Evolutionary conservation across 208 protist genomes (phyloP), one percentile per base, ranked within the genome.

Genomic region (Zelonia costaricensis): DNA sequence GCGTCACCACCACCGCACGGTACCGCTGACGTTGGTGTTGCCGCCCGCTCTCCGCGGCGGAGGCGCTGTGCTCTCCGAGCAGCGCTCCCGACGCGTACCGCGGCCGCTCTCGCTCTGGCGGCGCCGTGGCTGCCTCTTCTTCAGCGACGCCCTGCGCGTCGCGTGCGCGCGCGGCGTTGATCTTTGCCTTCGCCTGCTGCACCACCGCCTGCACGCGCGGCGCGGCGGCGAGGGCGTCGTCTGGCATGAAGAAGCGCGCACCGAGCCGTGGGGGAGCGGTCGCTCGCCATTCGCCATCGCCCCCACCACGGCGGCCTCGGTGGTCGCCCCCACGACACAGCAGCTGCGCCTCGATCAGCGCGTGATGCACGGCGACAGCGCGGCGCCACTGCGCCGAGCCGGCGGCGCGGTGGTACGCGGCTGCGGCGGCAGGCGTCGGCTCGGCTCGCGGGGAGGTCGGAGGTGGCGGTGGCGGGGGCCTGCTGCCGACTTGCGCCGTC

Each of bases 201-300:
- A 88, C 63, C 18, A 64, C 78, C 13, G 42, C 69, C 5, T 44
- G 43, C 9, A 88, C 82, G 15, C 82, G 71, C 28, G 82, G 82
- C 7, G 82, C 74, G 7, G 25, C 10, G 3, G 1, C 13, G 15
- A 88, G 43, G 7, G 81, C 46, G 4, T 38, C 68, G 6, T 83
- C 67, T 2, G 66, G 67, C 51, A 88, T 82, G 49, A 71, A 68
- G 64, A 62, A 78, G 1, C 13, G 30, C 0, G 31, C 28, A 3
- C 30, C 16, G 18, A 4, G 40, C 13, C n/a, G 46, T 18, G 0
- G 33, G 20, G 28, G 30, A n/a, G 22, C 5, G 31, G 20, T 27
- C 20, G 33, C 20, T 55, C 6, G 49, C 28, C n/a, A n/a, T n/a
- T n/a, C n/a, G 33, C 33, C 33, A 10, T 38, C 33, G 33, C 33